Evolutionary conservation across 371 early-diverging fungal species (phyloP).

Genomic region (Mucor mucedo): DNA sequence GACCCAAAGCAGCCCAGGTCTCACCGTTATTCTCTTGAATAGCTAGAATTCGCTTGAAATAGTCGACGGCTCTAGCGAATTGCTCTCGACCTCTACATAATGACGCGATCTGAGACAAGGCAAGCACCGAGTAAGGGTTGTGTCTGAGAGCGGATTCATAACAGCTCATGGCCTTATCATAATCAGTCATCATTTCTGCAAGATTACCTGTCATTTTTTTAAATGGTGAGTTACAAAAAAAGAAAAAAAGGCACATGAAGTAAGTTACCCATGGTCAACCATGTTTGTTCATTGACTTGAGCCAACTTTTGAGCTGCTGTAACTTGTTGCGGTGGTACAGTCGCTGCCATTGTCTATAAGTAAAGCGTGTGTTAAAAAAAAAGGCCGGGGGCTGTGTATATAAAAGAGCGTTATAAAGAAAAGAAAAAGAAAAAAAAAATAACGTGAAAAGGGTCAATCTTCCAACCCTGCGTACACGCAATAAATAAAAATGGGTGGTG

Average conservation of each 20-base stretch:
- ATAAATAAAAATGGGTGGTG: not conserved
- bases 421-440: not conserved
- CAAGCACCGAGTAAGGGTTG: slow-evolving; percentile 84
- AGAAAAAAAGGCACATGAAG: not conserved
- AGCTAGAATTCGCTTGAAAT: slow-evolving; percentile 67
- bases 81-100: slow-evolving; percentile 73
- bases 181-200: slow-evolving; percentile 78
- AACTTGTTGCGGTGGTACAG: slow-evolving; percentile 37
- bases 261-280: slow-evolving; percentile 71
- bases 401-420: not conserved
- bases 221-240: not conserved
- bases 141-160: slow-evolving; percentile 89
- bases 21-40: slow-evolving; percentile 86
- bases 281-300: slow-evolving; percentile 71
- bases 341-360: slow-evolving; percentile 26
- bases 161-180: slow-evolving; percentile 78
- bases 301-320: slow-evolving; percentile 65
- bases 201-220: slow-evolving; percentile 52
- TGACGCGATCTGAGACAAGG: slow-evolving; percentile 75
- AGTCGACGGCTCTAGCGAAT: slow-evolving; percentile 50
- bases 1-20: slow-evolving; percentile 91
- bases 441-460: no score
- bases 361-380: no score
- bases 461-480: not conserved
- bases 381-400: no score